Evolutionary conservation across 2,329 filamentous ascomycete species (phyloP), one percentile per base, ranked within the genome.

Genomic region (Aspergillus tanneri): DNA sequence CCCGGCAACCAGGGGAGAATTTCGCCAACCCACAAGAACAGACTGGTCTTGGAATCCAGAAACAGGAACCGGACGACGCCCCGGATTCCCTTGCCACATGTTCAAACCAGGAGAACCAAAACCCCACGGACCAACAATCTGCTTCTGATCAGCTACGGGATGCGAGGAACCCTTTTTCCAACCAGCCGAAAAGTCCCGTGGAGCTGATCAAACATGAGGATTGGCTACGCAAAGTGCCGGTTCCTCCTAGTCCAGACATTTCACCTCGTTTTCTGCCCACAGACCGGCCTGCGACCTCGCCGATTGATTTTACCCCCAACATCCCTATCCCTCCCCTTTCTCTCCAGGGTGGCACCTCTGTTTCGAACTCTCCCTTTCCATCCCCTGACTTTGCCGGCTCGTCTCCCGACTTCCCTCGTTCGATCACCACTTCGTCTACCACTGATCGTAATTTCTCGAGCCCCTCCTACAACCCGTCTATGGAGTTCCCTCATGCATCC

Each of bases 361-460:
- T 65, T 9, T 65, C 66, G 6, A 70, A 70, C 46, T 73, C 72
- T 7, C 67, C 71, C 8, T 72, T 74, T 39, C 73, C 74, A 2
- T 77, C 73, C 30, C 74, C 74, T 1, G 72, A 71, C 52, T 67
- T 67, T 14, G 68, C 65, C n/a, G 62, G 64, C 45, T 60, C 65
- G 23, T 71, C 69, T 11, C 70, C 72, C 39, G 72, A 77, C 51
- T 65, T 62, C 24, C 68, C 71, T 35, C 73, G 72, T 12, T 67
- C 70, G 11, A 64, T 65, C 32, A 70, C 70, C 5, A 70, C 70
- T 2, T 66, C 66, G 28, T 72, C 71, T 7, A 69, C 72, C 34
- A 72, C 66, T 2, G 72, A 75, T 38, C 71, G 66, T 36, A 65
- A 67, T 19, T 66, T 67, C 24, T 68, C 62, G 54, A 65, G 64